Conservation (phyloP, 1,139 yeast species). For the Protomyces lactucae-debilis region DNA sequence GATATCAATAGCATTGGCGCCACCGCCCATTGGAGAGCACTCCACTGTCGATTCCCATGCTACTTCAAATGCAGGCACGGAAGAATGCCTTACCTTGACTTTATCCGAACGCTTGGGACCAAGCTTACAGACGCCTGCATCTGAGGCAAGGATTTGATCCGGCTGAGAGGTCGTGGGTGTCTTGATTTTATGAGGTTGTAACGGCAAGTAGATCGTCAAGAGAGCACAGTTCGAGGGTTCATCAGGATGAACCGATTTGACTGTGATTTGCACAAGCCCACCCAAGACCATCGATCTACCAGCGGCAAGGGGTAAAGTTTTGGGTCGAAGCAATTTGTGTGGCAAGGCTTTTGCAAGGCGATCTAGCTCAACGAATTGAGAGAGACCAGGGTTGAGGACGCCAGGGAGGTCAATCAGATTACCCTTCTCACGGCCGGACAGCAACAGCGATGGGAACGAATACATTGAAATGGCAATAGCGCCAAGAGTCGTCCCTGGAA, state of each 20-base stretch:
- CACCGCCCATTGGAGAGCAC: neutral
- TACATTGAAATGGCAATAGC: conserved; percentile 7
- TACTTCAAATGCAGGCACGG: neutral
- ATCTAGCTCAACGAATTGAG: conserved; percentile 1
- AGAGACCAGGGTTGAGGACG: conserved; percentile 11
- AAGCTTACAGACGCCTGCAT: neutral
- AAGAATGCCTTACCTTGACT: neutral
- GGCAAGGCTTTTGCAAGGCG: conserved; percentile 1
- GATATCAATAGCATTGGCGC: conserved; percentile 7
- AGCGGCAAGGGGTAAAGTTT: neutral
- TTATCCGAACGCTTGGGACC: neutral
- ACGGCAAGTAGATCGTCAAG: conserved; percentile 4
- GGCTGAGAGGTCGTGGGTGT: conserved; percentile 6
- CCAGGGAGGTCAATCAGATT: conserved; percentile 20
- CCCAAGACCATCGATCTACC: conserved; percentile 10
- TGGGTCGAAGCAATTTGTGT: conserved; percentile 11
- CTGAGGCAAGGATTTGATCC: conserved; percentile 4
- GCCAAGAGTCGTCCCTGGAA: conserved; percentile 21
- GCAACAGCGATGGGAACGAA: conserved; percentile 8
- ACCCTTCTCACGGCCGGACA: conserved; percentile 7
- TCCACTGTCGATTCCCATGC: conserved; percentile 1
- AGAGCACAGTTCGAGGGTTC: neutral
- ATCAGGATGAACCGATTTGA: neutral
- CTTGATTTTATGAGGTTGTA: conserved; percentile 1
- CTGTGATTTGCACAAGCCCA: conserved; percentile 6